phyloP scores from a whole-genome alignment of 2,329 filamentous ascomycete genomes.

The Cladosporium halotolerans region DNA sequence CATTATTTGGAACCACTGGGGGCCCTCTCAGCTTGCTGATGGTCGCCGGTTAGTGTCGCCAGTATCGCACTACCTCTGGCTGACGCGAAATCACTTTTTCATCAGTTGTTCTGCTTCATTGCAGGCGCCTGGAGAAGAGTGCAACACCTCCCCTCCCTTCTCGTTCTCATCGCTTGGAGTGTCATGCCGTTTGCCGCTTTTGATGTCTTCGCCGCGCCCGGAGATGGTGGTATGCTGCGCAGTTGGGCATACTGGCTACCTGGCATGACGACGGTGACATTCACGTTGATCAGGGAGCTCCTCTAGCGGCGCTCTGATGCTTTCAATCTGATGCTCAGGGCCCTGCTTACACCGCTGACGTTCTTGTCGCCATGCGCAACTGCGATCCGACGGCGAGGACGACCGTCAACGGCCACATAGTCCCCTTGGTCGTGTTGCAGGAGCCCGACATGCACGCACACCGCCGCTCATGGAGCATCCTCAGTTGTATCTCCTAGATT shows the following conservation, averaged over 20 bases:
- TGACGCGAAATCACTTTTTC: not conserved
- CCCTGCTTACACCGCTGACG: not conserved
- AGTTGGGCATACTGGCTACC: too few species aligned
- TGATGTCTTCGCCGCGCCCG: not conserved
- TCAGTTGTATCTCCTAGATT: too few species aligned
- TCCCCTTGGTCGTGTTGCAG: too few species aligned
- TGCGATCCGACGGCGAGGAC: not conserved
- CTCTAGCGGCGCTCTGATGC: not conserved
- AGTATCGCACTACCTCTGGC: slow-evolving; percentile 8
- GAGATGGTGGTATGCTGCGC: not conserved
- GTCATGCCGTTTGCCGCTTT: not conserved
- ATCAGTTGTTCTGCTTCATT: not conserved
- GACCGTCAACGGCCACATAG: too few species aligned
- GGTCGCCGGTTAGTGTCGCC: slow-evolving; percentile 4
- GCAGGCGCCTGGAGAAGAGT: not conserved
- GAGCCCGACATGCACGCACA: too few species aligned
- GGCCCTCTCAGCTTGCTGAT: slow-evolving; percentile 8
- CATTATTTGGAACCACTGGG: not conserved
- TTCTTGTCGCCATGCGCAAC: not conserved
- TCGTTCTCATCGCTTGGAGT: not conserved
- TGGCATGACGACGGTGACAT: too few species aligned
- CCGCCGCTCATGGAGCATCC: too few species aligned
- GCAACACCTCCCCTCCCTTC: too few species aligned
- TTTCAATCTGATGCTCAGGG: not conserved
- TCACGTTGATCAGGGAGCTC: too few species aligned